phyloP scores from a whole-genome alignment of 192 early-diverging fungal species.

The Podila verticillata region DNA sequence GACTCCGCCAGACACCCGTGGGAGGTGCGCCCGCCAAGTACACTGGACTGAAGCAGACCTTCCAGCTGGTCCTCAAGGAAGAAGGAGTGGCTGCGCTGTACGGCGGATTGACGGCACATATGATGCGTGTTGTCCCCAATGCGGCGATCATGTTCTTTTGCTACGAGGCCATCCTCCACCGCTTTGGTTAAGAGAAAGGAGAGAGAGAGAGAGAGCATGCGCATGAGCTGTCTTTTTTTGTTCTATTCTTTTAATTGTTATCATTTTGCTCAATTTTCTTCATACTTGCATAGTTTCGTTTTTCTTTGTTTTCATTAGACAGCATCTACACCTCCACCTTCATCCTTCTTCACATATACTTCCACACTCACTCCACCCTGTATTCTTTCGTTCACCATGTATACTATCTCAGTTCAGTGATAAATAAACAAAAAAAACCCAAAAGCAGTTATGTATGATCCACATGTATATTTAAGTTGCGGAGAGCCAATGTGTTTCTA shows the following conservation, averaged over 20 bases:
- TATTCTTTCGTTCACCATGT: constrained; percentile 3
- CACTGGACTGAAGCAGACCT: constrained; percentile 69
- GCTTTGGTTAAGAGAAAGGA: constrained; percentile 28
- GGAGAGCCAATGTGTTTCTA: no score
- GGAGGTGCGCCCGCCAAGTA: constrained; percentile 78
- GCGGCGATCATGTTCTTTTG: constrained; percentile 94
- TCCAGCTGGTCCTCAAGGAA: constrained; percentile 59
- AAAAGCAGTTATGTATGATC: neutral
- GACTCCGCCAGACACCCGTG: constrained; percentile 83
- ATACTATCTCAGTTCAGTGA: neutral
- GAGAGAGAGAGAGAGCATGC: constrained; percentile 2
- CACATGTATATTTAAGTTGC: no score
- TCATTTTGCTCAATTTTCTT: neutral
- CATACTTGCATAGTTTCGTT: constrained; percentile 9
- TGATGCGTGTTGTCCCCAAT: constrained; percentile 95
- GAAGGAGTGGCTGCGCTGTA: constrained; percentile 91
- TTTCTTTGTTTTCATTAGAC: constrained; percentile 7
- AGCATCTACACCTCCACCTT: neutral
- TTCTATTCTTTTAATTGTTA: constrained; percentile 14
- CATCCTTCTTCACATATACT: neutral
- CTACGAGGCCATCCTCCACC: constrained; percentile 79
- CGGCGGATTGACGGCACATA: constrained; percentile 94
- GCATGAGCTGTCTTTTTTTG: constrained; percentile 7
- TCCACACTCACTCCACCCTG: neutral
- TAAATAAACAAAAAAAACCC: neutral